These are phyloP conservation scores for Beauveria brongniartii DNA, from an alignment of 2,329 filamentous ascomycete genomes.

Conservation along the genomic window DNA sequence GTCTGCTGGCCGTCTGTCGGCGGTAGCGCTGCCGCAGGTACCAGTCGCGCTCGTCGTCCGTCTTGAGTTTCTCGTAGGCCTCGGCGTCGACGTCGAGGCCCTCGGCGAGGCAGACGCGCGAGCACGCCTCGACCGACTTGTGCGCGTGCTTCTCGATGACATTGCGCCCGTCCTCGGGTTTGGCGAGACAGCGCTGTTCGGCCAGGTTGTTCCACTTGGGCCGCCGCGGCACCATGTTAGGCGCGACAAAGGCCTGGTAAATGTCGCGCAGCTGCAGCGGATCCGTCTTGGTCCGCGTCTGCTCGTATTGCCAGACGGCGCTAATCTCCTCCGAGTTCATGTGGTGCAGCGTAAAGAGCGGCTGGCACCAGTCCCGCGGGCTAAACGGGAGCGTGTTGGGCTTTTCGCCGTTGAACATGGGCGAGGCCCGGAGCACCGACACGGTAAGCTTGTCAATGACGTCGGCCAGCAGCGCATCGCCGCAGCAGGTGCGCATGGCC, in stretches of 20 bases:
- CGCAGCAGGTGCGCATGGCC: constrained; percentile 39
- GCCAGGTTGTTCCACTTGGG: constrained; percentile 47
- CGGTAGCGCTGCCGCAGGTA: constrained; percentile 22
- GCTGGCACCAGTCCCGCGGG: constrained; percentile 45
- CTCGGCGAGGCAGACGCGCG: constrained; percentile 38
- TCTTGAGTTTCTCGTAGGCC: constrained; percentile 22
- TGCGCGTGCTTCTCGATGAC: constrained; percentile 37
- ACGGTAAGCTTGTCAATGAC: constrained; percentile 37
- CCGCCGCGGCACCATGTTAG: constrained; percentile 31
- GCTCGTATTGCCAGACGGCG: constrained; percentile 45
- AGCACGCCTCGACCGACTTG: constrained; percentile 37
- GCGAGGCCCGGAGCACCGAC: constrained; percentile 36
- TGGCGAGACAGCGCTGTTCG: constrained; percentile 38
- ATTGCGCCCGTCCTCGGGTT: constrained; percentile 25
- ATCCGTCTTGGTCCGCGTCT: constrained; percentile 34
- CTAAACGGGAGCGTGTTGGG: constrained; percentile 42
- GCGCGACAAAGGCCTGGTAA: constrained; percentile 40
- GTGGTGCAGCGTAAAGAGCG: constrained; percentile 50
- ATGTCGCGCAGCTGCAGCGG: constrained; percentile 40
- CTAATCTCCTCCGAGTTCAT: constrained; percentile 44
- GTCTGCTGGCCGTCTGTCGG: constrained; percentile 13
- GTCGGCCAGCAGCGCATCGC: constrained; percentile 43
- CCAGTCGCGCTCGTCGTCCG: constrained; percentile 21
- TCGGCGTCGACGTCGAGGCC: constrained; percentile 28
- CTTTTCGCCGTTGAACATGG: constrained; percentile 50